Evolutionary conservation across 345 rosid genomes (phyloP), one percentile per base, ranked within the genome.

Genomic region (Trapa incisa): DNA sequence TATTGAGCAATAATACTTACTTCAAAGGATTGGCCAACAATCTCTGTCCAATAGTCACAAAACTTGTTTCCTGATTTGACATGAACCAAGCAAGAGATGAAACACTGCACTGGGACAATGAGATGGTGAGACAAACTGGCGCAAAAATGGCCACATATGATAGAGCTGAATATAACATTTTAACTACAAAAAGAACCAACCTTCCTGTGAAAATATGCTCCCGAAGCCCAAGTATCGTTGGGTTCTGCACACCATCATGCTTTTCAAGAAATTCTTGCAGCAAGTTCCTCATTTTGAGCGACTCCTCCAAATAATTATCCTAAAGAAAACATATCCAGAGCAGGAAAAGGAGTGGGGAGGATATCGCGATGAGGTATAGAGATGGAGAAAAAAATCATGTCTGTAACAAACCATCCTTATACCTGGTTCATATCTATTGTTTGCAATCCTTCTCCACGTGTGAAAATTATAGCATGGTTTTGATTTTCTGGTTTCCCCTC

Each of bases 221-320:
- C 65, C 99, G 84, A 63, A 91, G 94, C 60, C 99, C 99, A 77
- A 91, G 98, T 65, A 95, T 89, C n/a, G 99, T 75, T 32, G 99
- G 98, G 68, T 73, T 39, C 74, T 97, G 79, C 71, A 91, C 99
- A 74, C 96, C 99, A 81, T 91, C 96, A 74, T 88, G 94, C 83
- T 82, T 87, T 71, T 80, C 82, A 52, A 95, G 99, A 77, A 95
- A 95, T 84, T 95, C 99, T 87, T 89, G 69, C 73, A 95, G 84
- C 73, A 95, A 75, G 75, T 95, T 95, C 77, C 99, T 87, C 99
- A 95, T 95, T 76, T 95, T 95, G 35, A 91, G 72, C 42, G 99
- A 97, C 80, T 95, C 99, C 77, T 95, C 99, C 99, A 95, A 86
- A 86, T 95, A 95, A 79, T 95, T 91, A 80, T 95, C 97, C 99